Conservation (phyloP, 2,329 filamentous ascomycete species). For the Cytospora leucostoma region DNA sequence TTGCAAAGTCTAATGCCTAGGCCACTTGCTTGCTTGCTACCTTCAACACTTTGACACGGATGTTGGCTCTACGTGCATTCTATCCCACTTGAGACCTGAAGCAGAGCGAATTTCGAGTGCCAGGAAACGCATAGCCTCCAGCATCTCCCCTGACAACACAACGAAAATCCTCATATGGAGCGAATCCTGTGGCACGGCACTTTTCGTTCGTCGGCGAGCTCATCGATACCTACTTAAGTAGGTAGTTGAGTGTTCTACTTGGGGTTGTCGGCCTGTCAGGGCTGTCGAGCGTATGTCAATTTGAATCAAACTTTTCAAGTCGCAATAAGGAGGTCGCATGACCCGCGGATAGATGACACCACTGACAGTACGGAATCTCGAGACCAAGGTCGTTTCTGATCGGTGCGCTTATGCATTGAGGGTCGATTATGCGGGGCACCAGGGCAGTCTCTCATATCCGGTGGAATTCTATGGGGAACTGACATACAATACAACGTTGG, state of each 20-base stretch:
- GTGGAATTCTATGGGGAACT: slow-evolving; percentile 12
- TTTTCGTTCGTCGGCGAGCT: too few relatives aligned
- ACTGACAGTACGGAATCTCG: neutral
- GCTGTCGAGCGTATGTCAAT: neutral
- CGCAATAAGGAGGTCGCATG: neutral
- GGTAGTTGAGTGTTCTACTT: neutral
- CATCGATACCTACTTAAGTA: neutral
- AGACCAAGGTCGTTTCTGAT: neutral
- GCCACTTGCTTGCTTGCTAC: too few relatives aligned
- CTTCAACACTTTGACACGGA: too few relatives aligned
- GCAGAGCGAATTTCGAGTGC: too few relatives aligned
- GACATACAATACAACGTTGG: slow-evolving; percentile 9
- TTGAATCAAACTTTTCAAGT: neutral
- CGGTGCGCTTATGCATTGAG: neutral
- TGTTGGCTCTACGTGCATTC: too few relatives aligned
- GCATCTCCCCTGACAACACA: too few relatives aligned
- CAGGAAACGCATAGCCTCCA: too few relatives aligned
- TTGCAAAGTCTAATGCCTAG: too few relatives aligned
- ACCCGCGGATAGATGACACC: too few relatives aligned
- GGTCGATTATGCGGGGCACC: neutral
- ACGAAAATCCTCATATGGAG: too few relatives aligned
- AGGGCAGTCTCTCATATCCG: neutral
- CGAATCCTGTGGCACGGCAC: too few relatives aligned
- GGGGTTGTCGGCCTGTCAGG: neutral
- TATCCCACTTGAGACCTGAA: too few relatives aligned